Evolutionary conservation across 2,329 filamentous ascomycete species (phyloP), one percentile per base, ranked within the genome.

Genomic region (Colletotrichum karsti): DNA sequence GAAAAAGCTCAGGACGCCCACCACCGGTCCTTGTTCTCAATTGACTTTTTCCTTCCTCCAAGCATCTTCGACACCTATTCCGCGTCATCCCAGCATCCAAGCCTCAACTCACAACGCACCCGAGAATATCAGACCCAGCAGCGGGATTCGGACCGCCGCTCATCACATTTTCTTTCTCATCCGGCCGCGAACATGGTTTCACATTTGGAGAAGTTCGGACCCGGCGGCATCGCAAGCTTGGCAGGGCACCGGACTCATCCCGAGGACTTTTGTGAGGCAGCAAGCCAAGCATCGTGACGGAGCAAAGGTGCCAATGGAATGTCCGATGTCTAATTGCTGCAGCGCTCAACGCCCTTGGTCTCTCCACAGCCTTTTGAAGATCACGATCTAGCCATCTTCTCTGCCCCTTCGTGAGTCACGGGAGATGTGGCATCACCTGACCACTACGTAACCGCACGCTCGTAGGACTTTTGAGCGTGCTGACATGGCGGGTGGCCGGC

Each of bases 401-500:
- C 44, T 13, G 28, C 22, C 42, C 22, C 35, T 26, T 39, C 9
- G 33, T 55, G 51, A 55, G 51, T 55, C 30, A 26, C 41, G 15
- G 41, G 56, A 46, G 18, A 48, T 18, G 50, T 20, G 30, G 15
- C 37, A 58, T 68, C 54, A 33, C 53, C 53, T 68, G 46, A 68
- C 46, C 39, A 41, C 44, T 50, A 57, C 53, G 60, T 54, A 57
- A 67, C 44, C 44, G 41, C 22, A n/a, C 48, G 22, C 48, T 39
- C 18, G 57, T 50, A 55, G 41, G 53, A 53, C 44, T 53, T 51
- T 39, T 37, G n/a, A 12, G 33, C 24, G 51, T 64, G 64, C 53
- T 67, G 59, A 63, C 53, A 51, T 53, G 64, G 54, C 42, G 41
- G 18, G 64, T 50, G 65, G 65, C 65, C 65, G 65, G 53, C 65